Evolutionary conservation across 2,329 filamentous ascomycete genomes (phyloP), one percentile per base, ranked within the genome.

Genomic region (Akanthomyces muscarius): DNA sequence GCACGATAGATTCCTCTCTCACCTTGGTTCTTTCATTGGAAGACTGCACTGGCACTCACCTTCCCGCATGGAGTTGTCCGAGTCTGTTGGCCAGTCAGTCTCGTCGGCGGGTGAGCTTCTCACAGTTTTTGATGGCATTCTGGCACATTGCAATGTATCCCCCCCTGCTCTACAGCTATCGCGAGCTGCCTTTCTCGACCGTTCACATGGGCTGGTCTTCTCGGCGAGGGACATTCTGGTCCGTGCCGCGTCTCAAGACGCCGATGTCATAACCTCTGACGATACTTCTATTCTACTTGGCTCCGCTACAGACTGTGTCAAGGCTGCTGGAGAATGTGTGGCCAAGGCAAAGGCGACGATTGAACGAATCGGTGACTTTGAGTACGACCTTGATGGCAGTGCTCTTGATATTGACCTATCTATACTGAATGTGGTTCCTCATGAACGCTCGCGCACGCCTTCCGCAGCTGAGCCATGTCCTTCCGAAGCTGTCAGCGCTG

Each of bases 11-110:
- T 97, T 98, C 71, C 80, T 99, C 60, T 95, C 93, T 7, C 90
- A 93, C 71, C 85, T 99, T 58, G 94, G 91, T 57, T 96, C 92
- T 5, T 97, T 98, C 73, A 94, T 98, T 72, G 95, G 95, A 18
- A 83, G 86, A 44, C 83, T 97, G 62, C 92, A 97, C 74, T 81
- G 97, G 65, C 92, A 97, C 73, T 95, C 93, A n/a, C 89, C 95
- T 66, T 95, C 92, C 8, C 89, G 92, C 10, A 86, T 89, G 1
- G 92, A 97, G 73, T 82, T 98, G 55, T 86, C 92, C 38, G 78
- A 88, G 13, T 92, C 91, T 18, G 94, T 96, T 54, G 89, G 91
- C 71, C 89, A 94, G 72, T 91, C 93, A 10, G 90, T 93, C 11
- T 83, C 86, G 8, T 92, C 93, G 3, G 96, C 93, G 66, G 88